Base-by-base conservation (phyloP, 495 filamentous ascomycete species). In the Penicillium soppii region DNA sequence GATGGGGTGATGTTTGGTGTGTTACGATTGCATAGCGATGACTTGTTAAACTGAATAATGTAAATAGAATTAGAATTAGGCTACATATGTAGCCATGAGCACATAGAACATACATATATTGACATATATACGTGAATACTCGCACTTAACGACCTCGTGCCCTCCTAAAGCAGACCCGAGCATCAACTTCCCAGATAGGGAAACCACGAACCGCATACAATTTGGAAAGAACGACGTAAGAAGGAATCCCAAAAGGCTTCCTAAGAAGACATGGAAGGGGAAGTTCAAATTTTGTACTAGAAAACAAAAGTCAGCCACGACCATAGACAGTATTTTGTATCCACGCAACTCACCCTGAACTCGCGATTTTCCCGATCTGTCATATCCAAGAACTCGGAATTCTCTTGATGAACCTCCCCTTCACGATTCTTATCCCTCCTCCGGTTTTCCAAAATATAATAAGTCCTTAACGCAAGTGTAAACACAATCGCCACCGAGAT, bases 321-420 rank as follows among this genome's bases (percentile, higher is more conserved):
- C 25, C 25, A 5, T 9, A 38, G 36, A 13, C 38, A 23, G 17
- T 21, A n/a, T 40, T n/a, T n/a, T n/a, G n/a, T n/a, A n/a, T n/a
- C n/a, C n/a, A 40, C 38, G 20, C 38, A 6, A 23, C 38, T 23
- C 19, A 40, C 38, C 17, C 38, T 20, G 7, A 66, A 64, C 13
- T 61, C 50, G 4, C n/a, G 53, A 44, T 66, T 66, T 30, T 64
- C 37, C 16, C 54, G 41, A 59, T 81, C 78, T 4, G 78, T 81
- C 43, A 81, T 41, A 58, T 81, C 78, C 41, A 79, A 56, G 60
- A 67, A 74, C 51, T 82, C 83, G 54, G 82, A 78, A 45, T 82
- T 82, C 53, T 83, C 75, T 8, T 15, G 23, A 38, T 16, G 33
- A 33, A 29, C 23, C 44, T 26, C 32, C 44, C 22, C 44, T 19